These are phyloP conservation scores for Solanum virginianum DNA, from an alignment of 257 asterid species.

Conservation along the genomic window DNA sequence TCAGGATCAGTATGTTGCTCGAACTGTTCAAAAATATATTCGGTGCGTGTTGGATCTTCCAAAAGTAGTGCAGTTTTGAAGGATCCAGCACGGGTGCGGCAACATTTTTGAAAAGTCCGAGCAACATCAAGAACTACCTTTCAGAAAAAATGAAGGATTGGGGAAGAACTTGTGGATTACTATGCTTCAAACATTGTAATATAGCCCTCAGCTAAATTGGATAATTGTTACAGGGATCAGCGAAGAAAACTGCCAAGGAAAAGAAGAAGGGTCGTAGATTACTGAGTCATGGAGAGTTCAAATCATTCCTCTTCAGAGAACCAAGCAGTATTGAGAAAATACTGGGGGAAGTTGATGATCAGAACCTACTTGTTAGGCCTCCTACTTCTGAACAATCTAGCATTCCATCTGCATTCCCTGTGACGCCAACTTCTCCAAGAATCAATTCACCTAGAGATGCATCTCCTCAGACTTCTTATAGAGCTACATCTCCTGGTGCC, in stretches of 20 bases:
- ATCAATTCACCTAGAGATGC: conserved; percentile 30
- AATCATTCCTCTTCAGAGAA: conserved; percentile 65
- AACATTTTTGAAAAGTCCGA: no score
- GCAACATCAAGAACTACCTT: not conserved
- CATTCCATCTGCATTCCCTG: conserved; percentile 14
- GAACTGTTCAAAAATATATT: no score
- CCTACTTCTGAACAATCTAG: conserved; percentile 30
- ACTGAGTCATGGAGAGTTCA: conserved; percentile 42
- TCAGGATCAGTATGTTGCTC: not conserved
- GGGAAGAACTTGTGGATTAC: not conserved
- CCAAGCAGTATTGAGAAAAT: conserved; percentile 97
- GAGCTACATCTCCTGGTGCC: conserved; percentile 16
- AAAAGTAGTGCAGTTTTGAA: no score
- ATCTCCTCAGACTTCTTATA: conserved; percentile 31
- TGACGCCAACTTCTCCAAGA: conserved; percentile 34
- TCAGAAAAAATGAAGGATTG: not conserved
- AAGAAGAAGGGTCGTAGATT: conserved; percentile 66
- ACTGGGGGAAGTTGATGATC: conserved; percentile 81
- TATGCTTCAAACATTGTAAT: not conserved
- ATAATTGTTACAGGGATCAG: conserved; percentile 32
- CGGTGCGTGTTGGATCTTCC: no score
- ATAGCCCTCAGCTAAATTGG: not conserved
- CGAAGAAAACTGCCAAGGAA: conserved; percentile 57
- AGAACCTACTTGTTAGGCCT: conserved; percentile 23
- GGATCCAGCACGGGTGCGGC: no score